Conservation (phyloP, 768 basidiomycete species). For the Boletus subparvulus region DNA sequence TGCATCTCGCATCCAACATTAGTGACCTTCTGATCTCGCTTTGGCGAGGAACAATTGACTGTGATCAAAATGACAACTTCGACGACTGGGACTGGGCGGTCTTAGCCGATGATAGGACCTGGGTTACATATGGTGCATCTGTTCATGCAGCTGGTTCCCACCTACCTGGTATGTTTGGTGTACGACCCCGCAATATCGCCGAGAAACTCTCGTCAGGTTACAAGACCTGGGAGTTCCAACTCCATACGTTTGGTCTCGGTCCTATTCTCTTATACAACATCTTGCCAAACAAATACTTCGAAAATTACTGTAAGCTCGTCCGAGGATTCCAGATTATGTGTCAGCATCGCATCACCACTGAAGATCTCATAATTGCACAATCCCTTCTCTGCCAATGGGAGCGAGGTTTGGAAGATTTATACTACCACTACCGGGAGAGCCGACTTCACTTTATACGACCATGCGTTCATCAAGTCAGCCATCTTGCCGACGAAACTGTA, state of each 20-base stretch:
- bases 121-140: too few relatives aligned
- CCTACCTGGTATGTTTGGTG: constrained; percentile 16
- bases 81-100: too few relatives aligned
- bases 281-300: constrained; percentile 20
- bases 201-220: constrained; percentile 25
- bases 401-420: neutral
- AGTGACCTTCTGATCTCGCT: too few relatives aligned
- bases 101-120: too few relatives aligned
- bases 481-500: neutral
- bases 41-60: too few relatives aligned
- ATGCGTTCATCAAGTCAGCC: neutral
- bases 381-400: neutral
- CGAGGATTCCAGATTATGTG: neutral
- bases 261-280: constrained; percentile 16
- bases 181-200: constrained; percentile 15
- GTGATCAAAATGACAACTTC: too few relatives aligned
- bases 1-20: too few relatives aligned
- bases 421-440: neutral
- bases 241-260: constrained; percentile 13
- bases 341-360: neutral
- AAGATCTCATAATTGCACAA: neutral
- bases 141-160: neutral
- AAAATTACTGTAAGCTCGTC: neutral
- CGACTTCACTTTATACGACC: neutral
- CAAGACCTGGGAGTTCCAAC: constrained; percentile 24